A percentile compares a stretch with the other conserved stretches of the same genome.
Conservation (phyloP, 2,329 filamentous ascomycete genomes). For the Phialophora expanda region DNA sequence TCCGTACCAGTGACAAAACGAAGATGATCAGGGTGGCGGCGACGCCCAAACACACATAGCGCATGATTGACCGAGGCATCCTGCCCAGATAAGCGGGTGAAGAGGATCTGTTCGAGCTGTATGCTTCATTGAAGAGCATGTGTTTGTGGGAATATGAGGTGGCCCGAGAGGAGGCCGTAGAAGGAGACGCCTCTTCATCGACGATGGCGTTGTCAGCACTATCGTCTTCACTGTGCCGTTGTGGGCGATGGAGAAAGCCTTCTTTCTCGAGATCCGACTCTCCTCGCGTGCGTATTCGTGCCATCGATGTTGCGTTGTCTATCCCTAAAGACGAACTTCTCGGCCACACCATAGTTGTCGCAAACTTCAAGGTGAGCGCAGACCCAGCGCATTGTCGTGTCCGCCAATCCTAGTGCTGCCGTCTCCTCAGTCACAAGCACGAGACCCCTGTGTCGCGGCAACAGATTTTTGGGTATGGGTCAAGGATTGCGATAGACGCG, state of each 20-base stretch:
- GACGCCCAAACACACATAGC: slow-evolving; percentile 77
- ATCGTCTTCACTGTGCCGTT: slow-evolving; percentile 26
- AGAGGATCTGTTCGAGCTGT: slow-evolving; percentile 43
- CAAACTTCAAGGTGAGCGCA: slow-evolving; percentile 21
- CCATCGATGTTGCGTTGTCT: slow-evolving; percentile 28
- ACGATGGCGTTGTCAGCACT: slow-evolving; percentile 26
- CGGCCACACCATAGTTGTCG: slow-evolving; percentile 39
- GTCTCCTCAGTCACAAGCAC: not conserved
- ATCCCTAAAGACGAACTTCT: slow-evolving; percentile 34
- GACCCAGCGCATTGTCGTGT: slow-evolving; percentile 24
- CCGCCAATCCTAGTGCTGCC: not conserved
- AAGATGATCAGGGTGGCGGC: slow-evolving; percentile 74
- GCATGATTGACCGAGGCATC: slow-evolving; percentile 73
- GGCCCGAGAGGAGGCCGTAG: slow-evolving; percentile 62
- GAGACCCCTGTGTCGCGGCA: not conserved
- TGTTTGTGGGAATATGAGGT: slow-evolving; percentile 48
- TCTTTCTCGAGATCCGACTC: slow-evolving; percentile 40
- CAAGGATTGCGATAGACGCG: not conserved
- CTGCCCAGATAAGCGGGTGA: slow-evolving; percentile 57
- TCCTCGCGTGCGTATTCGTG: slow-evolving; percentile 35
- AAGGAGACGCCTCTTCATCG: slow-evolving; percentile 42
- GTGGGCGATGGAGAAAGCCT: slow-evolving; percentile 18
- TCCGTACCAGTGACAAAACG: slow-evolving; percentile 74
- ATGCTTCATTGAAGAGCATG: slow-evolving; percentile 48
- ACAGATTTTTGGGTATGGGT: not conserved